Base-by-base conservation (phyloP, 129 eudicot species). In the sunflower (Helianthus annuus) region DNA sequence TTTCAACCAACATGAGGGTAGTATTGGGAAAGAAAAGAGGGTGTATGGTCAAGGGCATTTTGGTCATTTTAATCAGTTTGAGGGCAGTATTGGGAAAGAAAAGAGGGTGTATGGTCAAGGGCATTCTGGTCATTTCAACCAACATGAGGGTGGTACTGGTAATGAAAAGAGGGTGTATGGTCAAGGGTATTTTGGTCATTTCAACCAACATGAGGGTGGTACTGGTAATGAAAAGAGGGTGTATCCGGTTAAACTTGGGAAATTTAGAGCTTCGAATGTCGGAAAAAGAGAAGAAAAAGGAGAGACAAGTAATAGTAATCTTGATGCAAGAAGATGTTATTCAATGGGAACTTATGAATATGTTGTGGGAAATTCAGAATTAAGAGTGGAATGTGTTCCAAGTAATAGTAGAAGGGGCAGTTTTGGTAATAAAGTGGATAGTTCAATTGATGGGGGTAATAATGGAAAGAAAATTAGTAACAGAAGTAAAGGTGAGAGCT, bases 301-400 rank as follows among this genome's bases (percentile, higher is more conserved):
- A 56, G 99, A 94, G 57, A 86, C 88, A 52, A 90, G 99, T 67
- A 90, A 79, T 56, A 76, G 89, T 7, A 84, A 71, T 70, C 83
- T 95, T 79, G 96, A 90, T 85, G 91, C 86, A 70, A 88, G 99
- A 77, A 90, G 99, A 82, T 95, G 99, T 78, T 91, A 51, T 48
- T 95, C 99, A 34, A 88, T 95, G 97, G 99, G 99, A 14, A 86
- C 99, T 27, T 95, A 81, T 54, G 97, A 95, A 46, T 95, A 95
- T 83, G 97, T 91, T 77, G 96, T 88, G 32, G 96, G 81, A 69
- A 73, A 83, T 24, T 77, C 90, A 48, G 90, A 88, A 4, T 80
- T 95, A 58, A 94, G 85, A 82, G 99, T 95, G 52, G 91, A 85
- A 10, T 84, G 80, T 71, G 77, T 75, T 60, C 83, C 92, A 9